These are phyloP conservation scores for Tetracladium maxilliforme DNA, from an alignment of 2,329 filamentous ascomycete genomes.

Conservation along the genomic window DNA sequence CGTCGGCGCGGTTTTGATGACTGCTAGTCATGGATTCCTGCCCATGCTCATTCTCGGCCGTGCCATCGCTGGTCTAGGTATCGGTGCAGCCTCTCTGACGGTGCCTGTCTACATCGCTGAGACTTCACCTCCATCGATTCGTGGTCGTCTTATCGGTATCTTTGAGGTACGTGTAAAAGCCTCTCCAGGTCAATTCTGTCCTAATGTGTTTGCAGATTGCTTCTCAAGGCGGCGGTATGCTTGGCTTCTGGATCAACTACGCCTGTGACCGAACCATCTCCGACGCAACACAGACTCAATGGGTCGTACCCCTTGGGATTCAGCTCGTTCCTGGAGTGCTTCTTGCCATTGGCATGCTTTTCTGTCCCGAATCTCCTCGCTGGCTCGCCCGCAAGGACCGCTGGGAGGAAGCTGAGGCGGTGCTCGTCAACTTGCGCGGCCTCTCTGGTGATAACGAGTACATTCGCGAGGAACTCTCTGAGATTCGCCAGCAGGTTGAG, in stretches of 20 bases:
- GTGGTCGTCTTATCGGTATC: constrained; percentile 28
- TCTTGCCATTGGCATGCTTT: constrained; percentile 11
- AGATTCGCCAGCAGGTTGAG: constrained; percentile 26
- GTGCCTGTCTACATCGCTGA: constrained; percentile 18
- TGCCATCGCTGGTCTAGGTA: constrained; percentile 24
- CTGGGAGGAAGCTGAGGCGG: constrained; percentile 7
- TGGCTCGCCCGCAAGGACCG: constrained; percentile 11
- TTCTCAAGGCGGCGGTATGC: constrained; percentile 23
- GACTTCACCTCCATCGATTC: constrained; percentile 23
- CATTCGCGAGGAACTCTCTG: constrained; percentile 14
- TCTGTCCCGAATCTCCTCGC: constrained; percentile 13
- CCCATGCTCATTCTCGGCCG: constrained; percentile 21
- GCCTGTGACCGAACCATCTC: constrained; percentile 18
- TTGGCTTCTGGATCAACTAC: constrained; percentile 26
- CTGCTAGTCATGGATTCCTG: constrained; percentile 8
- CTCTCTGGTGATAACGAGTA: constrained; percentile 8
- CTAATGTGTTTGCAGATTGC: too few relatives aligned
- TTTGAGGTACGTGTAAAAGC: constrained; percentile 29
- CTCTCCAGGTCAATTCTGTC: too few relatives aligned
- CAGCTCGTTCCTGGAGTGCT: constrained; percentile 21
- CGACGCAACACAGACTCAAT: constrained; percentile 17
- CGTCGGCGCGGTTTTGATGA: constrained; percentile 8
- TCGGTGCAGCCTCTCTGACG: constrained; percentile 25
- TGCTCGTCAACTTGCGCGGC: constrained; percentile 8
- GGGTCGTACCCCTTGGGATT: constrained; percentile 23